A percentile compares a stretch with the other conserved stretches of the same genome.
Evolutionary conservation across 1,284 basidiomycete species (phyloP).

Genomic region (Pascua guehoae): DNA sequence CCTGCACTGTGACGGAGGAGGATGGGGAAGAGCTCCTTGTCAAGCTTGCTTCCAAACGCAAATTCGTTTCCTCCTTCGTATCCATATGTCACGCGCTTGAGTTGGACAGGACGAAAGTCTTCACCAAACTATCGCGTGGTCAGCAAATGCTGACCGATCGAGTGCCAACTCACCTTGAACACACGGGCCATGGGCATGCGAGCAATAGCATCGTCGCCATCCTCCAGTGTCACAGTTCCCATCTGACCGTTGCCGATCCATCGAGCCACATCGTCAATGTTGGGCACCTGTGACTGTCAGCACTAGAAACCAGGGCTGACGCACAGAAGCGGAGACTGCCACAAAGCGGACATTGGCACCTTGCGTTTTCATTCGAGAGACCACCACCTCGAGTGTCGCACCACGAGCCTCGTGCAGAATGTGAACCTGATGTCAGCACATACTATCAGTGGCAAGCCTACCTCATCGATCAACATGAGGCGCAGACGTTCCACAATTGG

Average conservation of each 20-base stretch:
- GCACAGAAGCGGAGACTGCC: conserved; percentile 83
- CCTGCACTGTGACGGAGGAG: conserved; percentile 66
- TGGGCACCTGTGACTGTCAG: conserved; percentile 56
- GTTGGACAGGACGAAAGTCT: conserved; percentile 78
- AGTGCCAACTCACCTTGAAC: conserved; percentile 59
- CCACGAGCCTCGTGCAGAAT: conserved; percentile 84
- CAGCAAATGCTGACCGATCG: no score
- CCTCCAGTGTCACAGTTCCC: not conserved
- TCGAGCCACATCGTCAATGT: conserved; percentile 79
- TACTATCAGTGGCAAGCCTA: conserved; percentile 35
- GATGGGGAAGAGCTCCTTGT: conserved; percentile 67
- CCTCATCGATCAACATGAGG: conserved; percentile 88
- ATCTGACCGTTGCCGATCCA: conserved; percentile 64
- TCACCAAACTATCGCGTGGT: conserved; percentile 74
- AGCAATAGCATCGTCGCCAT: not conserved
- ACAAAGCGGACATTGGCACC: conserved; percentile 70
- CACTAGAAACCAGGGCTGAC: not conserved
- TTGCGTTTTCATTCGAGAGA: conserved; percentile 74
- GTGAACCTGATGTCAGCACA: conserved; percentile 64
- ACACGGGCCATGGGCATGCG: conserved; percentile 58
- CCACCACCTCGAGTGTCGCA: conserved; percentile 85
- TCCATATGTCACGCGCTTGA: conserved; percentile 67
- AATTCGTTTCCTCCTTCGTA: conserved; percentile 69
- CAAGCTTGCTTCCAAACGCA: conserved; percentile 67
- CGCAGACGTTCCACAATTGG: conserved; percentile 27